Evolutionary conservation across 2,329 filamentous ascomycete species (phyloP).

Genomic region (Alternaria burnsii): DNA sequence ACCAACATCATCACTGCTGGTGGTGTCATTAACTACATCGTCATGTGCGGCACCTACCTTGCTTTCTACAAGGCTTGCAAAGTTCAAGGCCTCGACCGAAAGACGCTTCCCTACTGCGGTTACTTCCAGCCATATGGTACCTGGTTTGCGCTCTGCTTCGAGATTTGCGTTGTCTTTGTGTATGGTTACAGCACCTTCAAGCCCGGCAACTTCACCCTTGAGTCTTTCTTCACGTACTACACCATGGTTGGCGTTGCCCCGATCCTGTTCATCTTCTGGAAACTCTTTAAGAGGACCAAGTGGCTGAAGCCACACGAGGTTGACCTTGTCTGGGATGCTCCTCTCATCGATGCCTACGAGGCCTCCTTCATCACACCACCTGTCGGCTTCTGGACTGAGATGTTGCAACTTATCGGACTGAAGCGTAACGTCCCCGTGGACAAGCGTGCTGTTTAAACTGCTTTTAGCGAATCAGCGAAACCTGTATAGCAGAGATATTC

Average conservation of each 20-base stretch:
- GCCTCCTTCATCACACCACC: slow-evolving; percentile 54
- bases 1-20: slow-evolving; percentile 76
- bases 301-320: slow-evolving; percentile 60
- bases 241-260: slow-evolving; percentile 61
- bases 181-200: slow-evolving; percentile 64
- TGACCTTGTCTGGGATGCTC: slow-evolving; percentile 55
- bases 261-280: slow-evolving; percentile 68
- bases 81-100: slow-evolving; percentile 59
- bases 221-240: slow-evolving; percentile 64
- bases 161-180: slow-evolving; percentile 60
- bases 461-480: background rate
- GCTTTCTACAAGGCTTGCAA: slow-evolving; percentile 63
- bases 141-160: slow-evolving; percentile 58
- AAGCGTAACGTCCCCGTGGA: slow-evolving; percentile 42
- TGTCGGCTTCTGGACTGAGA: slow-evolving; percentile 49
- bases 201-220: slow-evolving; percentile 57
- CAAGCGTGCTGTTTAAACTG: slow-evolving; percentile 35
- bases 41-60: slow-evolving; percentile 67
- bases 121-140: slow-evolving; percentile 62
- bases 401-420: slow-evolving; percentile 46
- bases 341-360: slow-evolving; percentile 52
- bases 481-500: slow-evolving; percentile 5
- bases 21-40: slow-evolving; percentile 58
- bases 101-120: slow-evolving; percentile 58
- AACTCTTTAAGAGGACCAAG: slow-evolving; percentile 68